Conservation (phyloP, 805 yeast genomes). For the Yarrowia sp. region DNA sequence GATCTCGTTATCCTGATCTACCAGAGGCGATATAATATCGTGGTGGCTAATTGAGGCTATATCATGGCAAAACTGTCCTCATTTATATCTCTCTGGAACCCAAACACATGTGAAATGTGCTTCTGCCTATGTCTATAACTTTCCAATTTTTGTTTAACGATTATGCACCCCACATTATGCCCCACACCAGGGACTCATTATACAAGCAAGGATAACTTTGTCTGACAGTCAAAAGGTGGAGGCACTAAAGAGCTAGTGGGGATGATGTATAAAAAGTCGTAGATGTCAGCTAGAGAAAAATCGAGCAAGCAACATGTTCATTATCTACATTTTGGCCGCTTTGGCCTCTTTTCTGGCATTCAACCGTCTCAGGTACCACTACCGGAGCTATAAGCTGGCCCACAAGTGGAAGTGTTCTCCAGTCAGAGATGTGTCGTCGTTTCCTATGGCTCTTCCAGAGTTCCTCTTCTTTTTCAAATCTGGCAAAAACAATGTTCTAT, state of each 20-base stretch:
- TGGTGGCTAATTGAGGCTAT: too few species aligned
- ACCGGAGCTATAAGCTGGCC: conserved; percentile 3
- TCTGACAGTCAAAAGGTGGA: conserved; percentile 1
- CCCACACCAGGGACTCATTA: not conserved
- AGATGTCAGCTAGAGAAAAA: not conserved
- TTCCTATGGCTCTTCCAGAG: conserved; percentile 8
- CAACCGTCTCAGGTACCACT: not conserved
- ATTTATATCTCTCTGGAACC: not conserved
- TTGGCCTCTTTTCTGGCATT: not conserved
- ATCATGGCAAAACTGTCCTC: too few species aligned
- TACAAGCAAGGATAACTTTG: conserved; percentile 8
- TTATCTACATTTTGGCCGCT: conserved; percentile 2
- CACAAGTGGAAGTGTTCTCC: not conserved
- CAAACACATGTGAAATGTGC: conserved; percentile 2
- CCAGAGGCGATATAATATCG: not conserved
- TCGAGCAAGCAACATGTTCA: not conserved
- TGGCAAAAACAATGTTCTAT: conserved; percentile 8
- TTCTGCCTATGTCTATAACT: not conserved
- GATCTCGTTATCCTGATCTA: not conserved
- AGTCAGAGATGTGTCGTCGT: not conserved
- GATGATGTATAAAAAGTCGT: not conserved
- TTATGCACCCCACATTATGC: conserved; percentile 18
- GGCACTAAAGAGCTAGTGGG: not conserved
- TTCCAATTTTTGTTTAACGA: not conserved
- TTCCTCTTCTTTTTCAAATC: not conserved